These are phyloP conservation scores for Harringtonia aguacate DNA, from an alignment of 2,329 filamentous ascomycete genomes.

Conservation along the genomic window DNA sequence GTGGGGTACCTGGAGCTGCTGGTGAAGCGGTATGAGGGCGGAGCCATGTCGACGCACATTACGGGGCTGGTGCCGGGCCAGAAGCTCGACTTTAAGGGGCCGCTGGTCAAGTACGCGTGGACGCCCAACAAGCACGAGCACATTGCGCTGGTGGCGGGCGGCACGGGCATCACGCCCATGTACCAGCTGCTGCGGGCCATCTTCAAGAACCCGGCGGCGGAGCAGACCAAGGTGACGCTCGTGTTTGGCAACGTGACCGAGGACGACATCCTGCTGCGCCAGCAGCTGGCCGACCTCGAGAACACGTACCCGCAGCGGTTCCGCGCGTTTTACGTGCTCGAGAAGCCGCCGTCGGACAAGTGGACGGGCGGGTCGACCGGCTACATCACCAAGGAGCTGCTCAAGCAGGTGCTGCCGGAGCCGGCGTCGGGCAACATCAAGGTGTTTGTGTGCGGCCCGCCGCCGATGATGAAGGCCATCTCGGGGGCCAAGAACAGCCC, in stretches of 20 bases:
- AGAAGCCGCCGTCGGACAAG: constrained; percentile 58
- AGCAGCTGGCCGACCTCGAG: constrained; percentile 76
- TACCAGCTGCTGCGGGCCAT: constrained; percentile 87
- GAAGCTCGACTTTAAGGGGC: constrained; percentile 84
- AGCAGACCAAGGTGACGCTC: constrained; percentile 96
- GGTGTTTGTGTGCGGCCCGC: constrained; percentile 91
- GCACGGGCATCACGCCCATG: constrained; percentile 96
- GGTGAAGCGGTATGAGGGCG: constrained; percentile 83
- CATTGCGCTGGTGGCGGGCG: constrained; percentile 79
- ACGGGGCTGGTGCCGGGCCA: constrained; percentile 76
- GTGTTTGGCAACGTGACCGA: constrained; percentile 85
- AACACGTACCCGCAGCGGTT: constrained; percentile 94
- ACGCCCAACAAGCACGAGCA: constrained; percentile 85
- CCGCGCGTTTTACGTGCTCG: constrained; percentile 87
- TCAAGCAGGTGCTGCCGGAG: constrained; percentile 91
- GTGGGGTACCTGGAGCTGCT: constrained; percentile 79
- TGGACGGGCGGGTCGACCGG: constrained; percentile 69
- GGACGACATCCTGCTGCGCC: constrained; percentile 84
- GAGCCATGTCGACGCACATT: constrained; percentile 84
- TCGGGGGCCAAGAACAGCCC: constrained; percentile 84
- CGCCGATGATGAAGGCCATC: constrained; percentile 85
- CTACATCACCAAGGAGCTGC: constrained; percentile 76
- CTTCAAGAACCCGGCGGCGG: constrained; percentile 86
- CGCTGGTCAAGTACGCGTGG: constrained; percentile 90
- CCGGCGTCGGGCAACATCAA: constrained; percentile 89